phyloP scores from a whole-genome alignment of 2,329 filamentous ascomycete species.

The Fusarium sp. region DNA sequence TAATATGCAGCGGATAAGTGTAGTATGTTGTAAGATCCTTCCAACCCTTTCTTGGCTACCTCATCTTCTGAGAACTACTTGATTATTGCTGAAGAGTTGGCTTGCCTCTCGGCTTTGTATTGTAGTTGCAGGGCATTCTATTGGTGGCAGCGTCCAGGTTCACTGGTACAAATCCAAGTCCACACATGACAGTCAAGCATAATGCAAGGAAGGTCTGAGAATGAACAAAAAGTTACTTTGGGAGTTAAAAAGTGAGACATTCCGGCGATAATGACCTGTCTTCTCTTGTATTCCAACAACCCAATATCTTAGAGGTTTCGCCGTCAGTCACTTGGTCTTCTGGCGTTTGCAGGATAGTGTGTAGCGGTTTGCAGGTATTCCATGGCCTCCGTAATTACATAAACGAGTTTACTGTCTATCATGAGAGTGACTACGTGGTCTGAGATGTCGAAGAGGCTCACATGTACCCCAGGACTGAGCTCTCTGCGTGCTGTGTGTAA shows the following conservation, averaged over 20 bases:
- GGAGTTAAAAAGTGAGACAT: not conserved
- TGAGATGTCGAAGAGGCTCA: too few species aligned
- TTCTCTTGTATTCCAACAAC: not conserved
- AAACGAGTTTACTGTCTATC: not conserved
- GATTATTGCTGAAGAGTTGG: too few species aligned
- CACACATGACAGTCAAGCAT: too few species aligned
- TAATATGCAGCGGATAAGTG: too few species aligned
- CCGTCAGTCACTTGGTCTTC: not conserved
- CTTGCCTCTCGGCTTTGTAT: too few species aligned
- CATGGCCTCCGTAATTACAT: not conserved
- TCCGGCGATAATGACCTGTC: not conserved
- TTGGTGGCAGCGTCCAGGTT: too few species aligned
- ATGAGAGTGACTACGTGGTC: not conserved
- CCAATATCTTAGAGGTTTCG: not conserved
- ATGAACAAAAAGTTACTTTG: not conserved
- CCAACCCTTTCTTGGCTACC: too few species aligned
- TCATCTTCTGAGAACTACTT: too few species aligned
- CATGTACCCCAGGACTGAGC: too few species aligned
- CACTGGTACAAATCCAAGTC: not conserved
- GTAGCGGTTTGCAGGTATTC: not conserved
- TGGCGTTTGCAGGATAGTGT: not conserved
- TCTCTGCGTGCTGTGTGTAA: too few species aligned
- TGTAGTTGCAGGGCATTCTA: too few species aligned
- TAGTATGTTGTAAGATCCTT: too few species aligned
- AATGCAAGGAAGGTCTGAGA: not conserved